Evolutionary conservation across 2,329 filamentous ascomycete genomes (phyloP).

Genomic region (Didymella pomorum): DNA sequence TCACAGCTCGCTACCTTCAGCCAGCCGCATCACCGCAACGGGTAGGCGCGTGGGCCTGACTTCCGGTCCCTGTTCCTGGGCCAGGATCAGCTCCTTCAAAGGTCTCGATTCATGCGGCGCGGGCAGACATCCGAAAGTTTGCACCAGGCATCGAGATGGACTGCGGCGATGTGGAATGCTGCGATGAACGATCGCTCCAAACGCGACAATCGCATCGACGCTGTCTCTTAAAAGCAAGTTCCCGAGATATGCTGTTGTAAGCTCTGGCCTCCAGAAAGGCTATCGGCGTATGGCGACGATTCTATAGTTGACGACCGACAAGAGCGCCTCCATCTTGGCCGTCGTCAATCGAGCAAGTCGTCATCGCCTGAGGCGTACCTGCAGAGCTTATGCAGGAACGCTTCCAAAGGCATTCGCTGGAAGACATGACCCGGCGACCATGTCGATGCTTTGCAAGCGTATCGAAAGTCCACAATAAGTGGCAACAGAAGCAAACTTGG

Average conservation of each 20-base stretch:
- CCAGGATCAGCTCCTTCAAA: slow-evolving; percentile 3
- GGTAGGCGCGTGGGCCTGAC: slow-evolving; percentile 7
- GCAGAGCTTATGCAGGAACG: slow-evolving; percentile 1
- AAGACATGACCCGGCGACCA: too few relatives aligned
- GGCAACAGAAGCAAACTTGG: neutral
- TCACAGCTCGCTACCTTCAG: slow-evolving; percentile 10
- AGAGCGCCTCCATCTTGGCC: neutral
- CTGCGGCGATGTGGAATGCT: neutral
- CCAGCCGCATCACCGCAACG: slow-evolving; percentile 8
- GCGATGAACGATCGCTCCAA: neutral
- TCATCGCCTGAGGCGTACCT: neutral
- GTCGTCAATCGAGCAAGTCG: neutral
- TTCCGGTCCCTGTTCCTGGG: neutral
- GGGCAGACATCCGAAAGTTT: slow-evolving; percentile 2
- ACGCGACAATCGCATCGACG: neutral
- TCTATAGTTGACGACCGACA: neutral
- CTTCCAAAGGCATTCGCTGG: neutral
- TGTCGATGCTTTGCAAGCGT: neutral
- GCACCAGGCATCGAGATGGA: slow-evolving; percentile 9
- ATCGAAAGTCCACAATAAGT: neutral
- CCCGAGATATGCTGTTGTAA: neutral
- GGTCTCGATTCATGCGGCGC: neutral
- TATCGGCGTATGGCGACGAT: neutral
- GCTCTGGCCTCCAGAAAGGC: neutral
- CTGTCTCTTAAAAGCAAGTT: neutral